phyloP scores from a whole-genome alignment of 805 yeast species.

The Brettanomyces naardenensis region DNA sequence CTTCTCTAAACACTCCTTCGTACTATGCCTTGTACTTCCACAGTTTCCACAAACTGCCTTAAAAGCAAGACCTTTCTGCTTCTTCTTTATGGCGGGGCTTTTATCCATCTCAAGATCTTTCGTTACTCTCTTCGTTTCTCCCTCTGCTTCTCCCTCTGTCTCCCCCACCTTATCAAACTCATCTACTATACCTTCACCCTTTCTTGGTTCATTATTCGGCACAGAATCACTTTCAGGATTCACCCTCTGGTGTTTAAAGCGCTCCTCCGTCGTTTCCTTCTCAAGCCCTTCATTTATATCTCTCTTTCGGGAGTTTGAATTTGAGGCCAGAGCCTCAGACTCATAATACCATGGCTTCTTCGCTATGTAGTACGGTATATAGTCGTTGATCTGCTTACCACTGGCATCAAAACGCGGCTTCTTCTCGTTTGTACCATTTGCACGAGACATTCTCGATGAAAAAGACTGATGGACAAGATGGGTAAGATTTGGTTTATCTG shows the following conservation, averaged over 20 bases:
- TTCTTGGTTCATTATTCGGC: slow-evolving; percentile 40
- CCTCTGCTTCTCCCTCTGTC: slow-evolving; percentile 2
- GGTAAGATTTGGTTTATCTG: no score
- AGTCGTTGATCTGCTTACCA: slow-evolving; percentile 14
- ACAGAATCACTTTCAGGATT: slow-evolving; percentile 30
- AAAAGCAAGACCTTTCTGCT: neutral
- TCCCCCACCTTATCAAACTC: slow-evolving; percentile 17
- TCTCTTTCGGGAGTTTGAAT: slow-evolving; percentile 22
- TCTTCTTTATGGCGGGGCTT: neutral
- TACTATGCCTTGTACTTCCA: slow-evolving; percentile 42
- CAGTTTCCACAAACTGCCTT: slow-evolving; percentile 27
- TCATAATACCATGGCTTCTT: slow-evolving; percentile 34
- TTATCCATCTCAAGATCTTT: neutral
- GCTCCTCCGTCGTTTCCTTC: slow-evolving; percentile 28
- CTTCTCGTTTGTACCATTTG: slow-evolving; percentile 3
- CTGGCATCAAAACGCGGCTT: slow-evolving; percentile 24
- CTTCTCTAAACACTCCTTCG: slow-evolving; percentile 50
- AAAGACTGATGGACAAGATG: no score
- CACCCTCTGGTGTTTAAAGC: slow-evolving; percentile 51
- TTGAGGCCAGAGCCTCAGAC: slow-evolving; percentile 15
- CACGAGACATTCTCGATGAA: no score
- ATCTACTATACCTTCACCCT: slow-evolving; percentile 53
- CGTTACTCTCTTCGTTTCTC: slow-evolving; percentile 8
- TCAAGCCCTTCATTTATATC: slow-evolving; percentile 18
- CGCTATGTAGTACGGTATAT: slow-evolving; percentile 33